Evolutionary conservation across 768 basidiomycete genomes (phyloP).

Genomic region (Suillus paluster): DNA sequence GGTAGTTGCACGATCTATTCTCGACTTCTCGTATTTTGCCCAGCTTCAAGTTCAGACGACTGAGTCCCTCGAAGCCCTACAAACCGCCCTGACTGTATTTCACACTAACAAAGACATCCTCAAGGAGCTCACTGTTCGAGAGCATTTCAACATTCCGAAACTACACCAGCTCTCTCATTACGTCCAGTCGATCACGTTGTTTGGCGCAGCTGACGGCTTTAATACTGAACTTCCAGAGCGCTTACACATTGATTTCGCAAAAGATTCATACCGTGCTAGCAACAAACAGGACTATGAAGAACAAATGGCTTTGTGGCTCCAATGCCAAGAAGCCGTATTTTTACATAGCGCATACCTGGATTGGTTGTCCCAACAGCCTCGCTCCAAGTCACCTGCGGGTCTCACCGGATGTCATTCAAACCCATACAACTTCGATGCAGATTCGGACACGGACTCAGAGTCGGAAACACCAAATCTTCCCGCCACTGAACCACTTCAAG

Average conservation of each 20-base stretch:
- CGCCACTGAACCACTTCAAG: neutral
- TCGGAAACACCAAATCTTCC: neutral
- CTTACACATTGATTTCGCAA: conserved; percentile 49
- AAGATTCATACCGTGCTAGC: conserved; percentile 30
- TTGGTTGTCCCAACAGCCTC: conserved; percentile 18
- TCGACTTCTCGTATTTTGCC: conserved; percentile 41
- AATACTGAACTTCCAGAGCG: conserved; percentile 42
- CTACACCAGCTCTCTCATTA: conserved; percentile 38
- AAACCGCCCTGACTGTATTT: conserved; percentile 29
- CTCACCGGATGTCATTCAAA: no score
- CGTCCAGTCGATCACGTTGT: conserved; percentile 23
- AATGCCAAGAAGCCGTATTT: conserved; percentile 37
- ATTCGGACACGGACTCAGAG: neutral
- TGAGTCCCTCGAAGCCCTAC: conserved; percentile 28
- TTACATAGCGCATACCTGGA: conserved; percentile 30
- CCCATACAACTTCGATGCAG: neutral
- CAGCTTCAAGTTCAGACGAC: conserved; percentile 32
- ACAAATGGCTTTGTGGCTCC: conserved; percentile 47
- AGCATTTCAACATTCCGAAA: conserved; percentile 45
- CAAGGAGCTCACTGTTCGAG: conserved; percentile 23
- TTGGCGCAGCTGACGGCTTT: conserved; percentile 37
- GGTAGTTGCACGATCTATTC: conserved; percentile 25
- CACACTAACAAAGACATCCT: conserved; percentile 37
- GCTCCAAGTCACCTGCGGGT: no score
- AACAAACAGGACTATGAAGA: conserved; percentile 32